Conservation (phyloP, 148 eudicot species). For the Fagopyrum tataricum region DNA sequence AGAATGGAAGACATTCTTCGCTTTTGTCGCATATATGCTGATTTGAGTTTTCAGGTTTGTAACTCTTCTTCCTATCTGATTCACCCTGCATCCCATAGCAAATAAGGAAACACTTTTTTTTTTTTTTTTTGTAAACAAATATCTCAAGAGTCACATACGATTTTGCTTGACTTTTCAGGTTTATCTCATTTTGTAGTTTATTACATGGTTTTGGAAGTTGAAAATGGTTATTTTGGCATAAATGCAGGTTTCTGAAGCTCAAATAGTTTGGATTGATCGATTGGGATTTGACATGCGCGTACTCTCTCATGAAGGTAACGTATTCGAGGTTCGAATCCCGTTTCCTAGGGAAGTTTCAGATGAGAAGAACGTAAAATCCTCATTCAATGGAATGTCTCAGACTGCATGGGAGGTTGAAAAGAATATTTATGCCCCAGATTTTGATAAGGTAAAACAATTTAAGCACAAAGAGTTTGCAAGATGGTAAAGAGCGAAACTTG, state of each 20-base stretch:
- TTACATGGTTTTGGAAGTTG: background rate
- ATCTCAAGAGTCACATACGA: background rate
- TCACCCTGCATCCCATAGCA: background rate
- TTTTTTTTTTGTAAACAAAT: background rate
- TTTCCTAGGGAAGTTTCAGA: slow-evolving; percentile 91
- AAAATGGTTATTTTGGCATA: background rate
- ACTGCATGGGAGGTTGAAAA: slow-evolving; percentile 96
- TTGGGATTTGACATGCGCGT: slow-evolving; percentile 84
- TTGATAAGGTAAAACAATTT: slow-evolving; percentile 57
- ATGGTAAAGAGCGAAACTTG: slow-evolving; percentile 9
- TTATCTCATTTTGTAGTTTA: no score
- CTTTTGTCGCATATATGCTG: slow-evolving; percentile 75
- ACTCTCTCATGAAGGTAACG: slow-evolving; percentile 41
- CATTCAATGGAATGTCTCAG: slow-evolving; percentile 96
- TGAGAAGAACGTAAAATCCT: slow-evolving; percentile 79
- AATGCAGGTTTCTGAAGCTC: slow-evolving; percentile 67
- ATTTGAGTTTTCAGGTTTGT: slow-evolving; percentile 63
- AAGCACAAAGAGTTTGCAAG: slow-evolving; percentile 43
- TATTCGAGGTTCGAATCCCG: slow-evolving; percentile 76
- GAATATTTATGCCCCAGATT: slow-evolving; percentile 57
- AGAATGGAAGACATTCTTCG: slow-evolving; percentile 82
- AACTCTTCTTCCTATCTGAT: background rate
- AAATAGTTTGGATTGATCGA: slow-evolving; percentile 88
- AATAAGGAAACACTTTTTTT: background rate
- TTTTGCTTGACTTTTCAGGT: background rate